Percentiles rank a stretch among this genome's conserved stretches.
phyloP scores from a whole-genome alignment of 2,329 filamentous ascomycete genomes.

The Exutisphaerella laricina region DNA sequence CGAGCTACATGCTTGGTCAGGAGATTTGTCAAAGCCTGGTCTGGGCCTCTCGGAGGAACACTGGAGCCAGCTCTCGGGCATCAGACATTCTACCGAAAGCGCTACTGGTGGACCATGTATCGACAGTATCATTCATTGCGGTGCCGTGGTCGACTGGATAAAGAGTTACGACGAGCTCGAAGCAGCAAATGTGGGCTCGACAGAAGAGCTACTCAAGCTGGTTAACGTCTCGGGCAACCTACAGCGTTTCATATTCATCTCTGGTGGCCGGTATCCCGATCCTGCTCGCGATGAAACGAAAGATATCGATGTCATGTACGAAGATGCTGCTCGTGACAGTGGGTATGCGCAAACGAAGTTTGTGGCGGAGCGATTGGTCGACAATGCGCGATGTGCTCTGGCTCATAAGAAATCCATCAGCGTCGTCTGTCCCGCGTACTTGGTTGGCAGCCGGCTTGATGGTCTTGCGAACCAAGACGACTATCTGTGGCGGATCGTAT shows the following conservation, averaged over 20 bases:
- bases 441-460: background rate
- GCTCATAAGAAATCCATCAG: background rate
- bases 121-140: constrained; percentile 8
- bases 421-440: constrained; percentile 2
- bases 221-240: background rate
- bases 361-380: background rate
- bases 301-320: background rate
- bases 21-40: background rate
- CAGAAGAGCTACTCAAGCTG: background rate
- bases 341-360: constrained; percentile 3
- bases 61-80: background rate
- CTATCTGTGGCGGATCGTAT: constrained; percentile 6
- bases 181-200: background rate
- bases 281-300: background rate
- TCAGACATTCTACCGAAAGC: background rate
- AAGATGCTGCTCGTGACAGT: background rate
- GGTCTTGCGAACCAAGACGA: constrained; percentile 8
- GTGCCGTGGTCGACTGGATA: constrained; percentile 7
- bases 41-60: background rate
- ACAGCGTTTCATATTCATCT: background rate
- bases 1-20: background rate
- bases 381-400: background rate
- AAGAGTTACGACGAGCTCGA: constrained; percentile 4
- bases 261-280: background rate
- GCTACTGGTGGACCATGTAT: background rate